Percentiles rank a stretch among this genome's conserved stretches.
Conservation (phyloP, 2,329 filamentous ascomycete species). For the Ceratocystis destructans region DNA sequence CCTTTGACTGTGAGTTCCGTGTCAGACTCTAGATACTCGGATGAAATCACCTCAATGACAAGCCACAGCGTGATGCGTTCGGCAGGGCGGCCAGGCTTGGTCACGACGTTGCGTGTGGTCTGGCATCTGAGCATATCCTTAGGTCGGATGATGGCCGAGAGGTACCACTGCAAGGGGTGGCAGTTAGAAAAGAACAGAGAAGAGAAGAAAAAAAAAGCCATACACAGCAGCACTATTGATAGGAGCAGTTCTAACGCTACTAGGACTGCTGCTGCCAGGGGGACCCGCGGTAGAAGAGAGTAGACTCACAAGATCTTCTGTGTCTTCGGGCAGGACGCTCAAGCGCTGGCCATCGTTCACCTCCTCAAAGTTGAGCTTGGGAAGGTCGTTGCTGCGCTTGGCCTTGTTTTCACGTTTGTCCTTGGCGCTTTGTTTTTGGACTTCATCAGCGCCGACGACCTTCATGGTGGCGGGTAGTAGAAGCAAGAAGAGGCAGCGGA, state of each 20-base stretch:
- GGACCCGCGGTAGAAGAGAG: conserved; percentile 9
- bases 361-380: conserved; percentile 25
- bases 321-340: conserved; percentile 33
- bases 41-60: conserved; percentile 42
- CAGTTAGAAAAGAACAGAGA: background rate
- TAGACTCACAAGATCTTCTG: conserved; percentile 34
- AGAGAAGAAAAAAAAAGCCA: background rate
- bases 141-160: conserved; percentile 45
- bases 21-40: conserved; percentile 43
- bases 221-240: too few species aligned
- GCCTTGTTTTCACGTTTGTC: background rate
- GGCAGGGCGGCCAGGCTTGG: conserved; percentile 35
- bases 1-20: conserved; percentile 45
- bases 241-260: background rate
- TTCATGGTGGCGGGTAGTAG: background rate
- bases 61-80: conserved; percentile 44
- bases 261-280: background rate
- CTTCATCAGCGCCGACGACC: background rate
- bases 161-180: conserved; percentile 37
- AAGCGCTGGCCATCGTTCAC: conserved; percentile 30
- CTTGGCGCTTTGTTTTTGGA: background rate
- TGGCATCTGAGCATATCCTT: conserved; percentile 42
- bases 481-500: background rate
- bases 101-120: conserved; percentile 42
- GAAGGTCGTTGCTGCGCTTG: background rate